phyloP scores from a whole-genome alignment of 176 grass and related monocot species.

The Zoysia japonica region DNA sequence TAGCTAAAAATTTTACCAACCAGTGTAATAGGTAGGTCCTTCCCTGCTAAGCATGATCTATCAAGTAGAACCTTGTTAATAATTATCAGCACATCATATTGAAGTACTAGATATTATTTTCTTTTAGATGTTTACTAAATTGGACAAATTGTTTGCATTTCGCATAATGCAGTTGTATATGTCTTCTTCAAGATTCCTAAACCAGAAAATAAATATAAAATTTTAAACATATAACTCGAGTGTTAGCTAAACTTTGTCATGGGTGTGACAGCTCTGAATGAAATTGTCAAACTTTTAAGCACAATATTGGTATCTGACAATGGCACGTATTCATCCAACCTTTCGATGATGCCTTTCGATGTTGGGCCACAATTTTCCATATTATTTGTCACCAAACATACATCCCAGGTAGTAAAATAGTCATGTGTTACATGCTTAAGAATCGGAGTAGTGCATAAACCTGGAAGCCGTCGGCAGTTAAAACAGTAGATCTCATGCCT shows the following conservation, averaged over 20 bases:
- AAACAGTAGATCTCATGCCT: slow-evolving; percentile 20
- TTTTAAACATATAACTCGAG: neutral
- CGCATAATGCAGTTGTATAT: neutral
- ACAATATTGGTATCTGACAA: neutral
- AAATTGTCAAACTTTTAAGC: neutral
- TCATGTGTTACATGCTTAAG: slow-evolving; percentile 23
- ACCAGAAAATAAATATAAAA: neutral
- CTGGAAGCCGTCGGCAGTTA: slow-evolving; percentile 11
- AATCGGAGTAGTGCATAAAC: neutral
- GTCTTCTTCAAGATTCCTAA: neutral
- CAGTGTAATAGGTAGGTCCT: neutral
- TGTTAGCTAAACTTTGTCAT: neutral
- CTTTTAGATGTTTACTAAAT: neutral
- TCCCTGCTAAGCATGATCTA: neutral
- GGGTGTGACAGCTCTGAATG: neutral
- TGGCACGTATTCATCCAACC: neutral
- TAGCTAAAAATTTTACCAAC: neutral
- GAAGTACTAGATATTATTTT: neutral
- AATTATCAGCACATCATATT: neutral
- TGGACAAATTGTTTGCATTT: neutral
- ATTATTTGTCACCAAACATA: slow-evolving; percentile 44
- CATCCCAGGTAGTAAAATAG: slow-evolving; percentile 37
- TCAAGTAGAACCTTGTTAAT: neutral
- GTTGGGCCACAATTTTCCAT: slow-evolving; percentile 24
- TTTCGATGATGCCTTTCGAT: neutral